Base-by-base conservation (phyloP, 257 asterid genomes). In the Verbena officinalis region DNA sequence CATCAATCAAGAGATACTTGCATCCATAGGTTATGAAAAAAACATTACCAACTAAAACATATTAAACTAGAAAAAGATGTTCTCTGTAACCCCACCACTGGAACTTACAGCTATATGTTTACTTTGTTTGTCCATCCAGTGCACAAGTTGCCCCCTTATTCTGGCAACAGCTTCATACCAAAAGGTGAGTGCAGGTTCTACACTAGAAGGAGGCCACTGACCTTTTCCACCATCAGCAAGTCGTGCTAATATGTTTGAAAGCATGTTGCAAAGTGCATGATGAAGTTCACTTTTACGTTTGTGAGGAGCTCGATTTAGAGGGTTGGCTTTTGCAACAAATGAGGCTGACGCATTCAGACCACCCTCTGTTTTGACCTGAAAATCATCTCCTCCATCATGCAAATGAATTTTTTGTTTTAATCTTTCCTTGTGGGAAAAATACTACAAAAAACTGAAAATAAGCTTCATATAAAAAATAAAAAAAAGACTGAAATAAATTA, bases 141-240 rank as follows among this genome's bases (percentile, higher is more conserved):
- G 82, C 88, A 84, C 81, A 64, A 94, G 95, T 71, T 94, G 96
- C 63, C 69, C 77, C 80, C 96, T 83, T 77, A 94, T 90, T 67
- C 92, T 90, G 42, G 95, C 96, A 76, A 94, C 96, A 72, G 99
- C 99, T 77, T 94, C 99, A 72, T 94, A 90, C 99, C 97, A 94
- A 44, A 94, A 82, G 68, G 90, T 78, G 65, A 94, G 94, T 58
- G 99, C 97, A 76, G 96, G 95, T 63, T 90, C 99, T 64, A 94
- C 90, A 66, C 96, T 86, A 43, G 82, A 75, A 50, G 99, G 99
- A 64, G 99, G 99, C 99, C 99, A 94, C 59, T 88, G 95, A 75
- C 89, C 93, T 73, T 88, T 90, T 65, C 96, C 96, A 73, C 95
- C 85, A 81, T 94, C 97, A 76, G 99, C 96, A 63, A 90, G 88